These are phyloP conservation scores for Zygoascus biomembranicola DNA, from an alignment of 805 yeast genomes.

Conservation along the genomic window DNA sequence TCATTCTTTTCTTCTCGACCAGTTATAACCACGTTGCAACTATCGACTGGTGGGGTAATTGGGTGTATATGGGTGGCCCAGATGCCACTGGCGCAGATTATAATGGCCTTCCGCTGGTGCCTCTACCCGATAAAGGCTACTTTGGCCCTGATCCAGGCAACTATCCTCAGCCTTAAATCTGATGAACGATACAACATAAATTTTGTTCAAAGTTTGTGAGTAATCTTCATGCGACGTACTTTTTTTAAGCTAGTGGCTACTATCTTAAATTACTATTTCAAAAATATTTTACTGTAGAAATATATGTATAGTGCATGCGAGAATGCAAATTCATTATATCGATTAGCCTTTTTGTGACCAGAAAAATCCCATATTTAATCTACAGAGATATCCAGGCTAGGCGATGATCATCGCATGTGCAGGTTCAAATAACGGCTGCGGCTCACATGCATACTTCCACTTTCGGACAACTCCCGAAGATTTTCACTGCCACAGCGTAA, in stretches of 20 bases:
- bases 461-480: background rate
- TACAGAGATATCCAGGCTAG: too few relatives aligned
- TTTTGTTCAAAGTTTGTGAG: background rate
- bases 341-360: background rate
- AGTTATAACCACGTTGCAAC: constrained; percentile 26
- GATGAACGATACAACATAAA: background rate
- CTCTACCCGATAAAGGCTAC: constrained; percentile 18
- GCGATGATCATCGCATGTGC: too few relatives aligned
- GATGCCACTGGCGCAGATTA: constrained; percentile 2
- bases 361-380: background rate
- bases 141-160: constrained; percentile 26
- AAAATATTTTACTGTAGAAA: background rate
- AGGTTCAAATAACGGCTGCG: too few relatives aligned
- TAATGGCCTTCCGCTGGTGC: background rate
- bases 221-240: too few relatives aligned
- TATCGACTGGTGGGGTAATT: constrained; percentile 45
- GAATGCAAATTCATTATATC: background rate
- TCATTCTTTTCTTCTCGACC: constrained; percentile 37
- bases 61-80: constrained; percentile 8
- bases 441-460: too few relatives aligned
- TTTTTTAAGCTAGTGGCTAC: background rate
- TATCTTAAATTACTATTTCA: background rate
- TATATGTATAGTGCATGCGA: background rate
- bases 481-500: background rate
- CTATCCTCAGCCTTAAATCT: constrained; percentile 10